Base-by-base conservation (phyloP, 1,139 yeast species). In the Geotrichum phurueaensis region DNA sequence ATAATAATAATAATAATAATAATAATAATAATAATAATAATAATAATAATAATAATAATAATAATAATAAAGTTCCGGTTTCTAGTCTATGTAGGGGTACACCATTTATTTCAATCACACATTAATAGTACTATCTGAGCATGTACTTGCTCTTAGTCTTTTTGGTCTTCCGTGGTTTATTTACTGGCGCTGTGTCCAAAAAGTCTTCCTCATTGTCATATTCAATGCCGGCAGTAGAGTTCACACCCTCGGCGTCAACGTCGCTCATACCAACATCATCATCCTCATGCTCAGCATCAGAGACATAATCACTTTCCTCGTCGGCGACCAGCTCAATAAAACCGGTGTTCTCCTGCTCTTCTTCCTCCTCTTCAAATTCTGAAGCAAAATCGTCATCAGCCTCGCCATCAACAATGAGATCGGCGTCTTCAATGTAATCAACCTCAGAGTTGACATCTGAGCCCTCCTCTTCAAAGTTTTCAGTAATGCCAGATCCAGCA, bases 341-440 rank as follows among this genome's bases (percentile, higher is more conserved):
- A 1, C 51, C 53, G n/a, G 31, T 48, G 23, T 29, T 48, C n/a
- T 47, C 31, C 6, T 22, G 51, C 13, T 9, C 51, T 6, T 60
- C 71, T 22, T 67, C 73, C 12, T 68, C 71, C 4, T 65, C 70
- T 57, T 64, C 75, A 56, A 55, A 75, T 7, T 68, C 75, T 2
- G 71, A 81, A 49, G 75, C 78, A 23, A 72, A 78, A 20, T 76
- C 81, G 57, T 73, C 76, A 58, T 76, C 78, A 39, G 56, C 56
- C 54, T 74, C 78, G 18, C 77, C 77, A 58, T 74, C 73, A 53
- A 70, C 81, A 54, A 78, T 80, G 59, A 73, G 75, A 60, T 54
- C 56, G 15, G 54, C 84, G 47, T 78, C 81, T 65, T 82, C 85
- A 61, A 82, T 81, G 64, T 79, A 80, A 23, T 77, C 83, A 67